A percentile compares a stretch with the other conserved stretches of the same genome.
Evolutionary conservation across 2,329 filamentous ascomycete species (phyloP).

Genomic region (Trichoderma afroharzianum): DNA sequence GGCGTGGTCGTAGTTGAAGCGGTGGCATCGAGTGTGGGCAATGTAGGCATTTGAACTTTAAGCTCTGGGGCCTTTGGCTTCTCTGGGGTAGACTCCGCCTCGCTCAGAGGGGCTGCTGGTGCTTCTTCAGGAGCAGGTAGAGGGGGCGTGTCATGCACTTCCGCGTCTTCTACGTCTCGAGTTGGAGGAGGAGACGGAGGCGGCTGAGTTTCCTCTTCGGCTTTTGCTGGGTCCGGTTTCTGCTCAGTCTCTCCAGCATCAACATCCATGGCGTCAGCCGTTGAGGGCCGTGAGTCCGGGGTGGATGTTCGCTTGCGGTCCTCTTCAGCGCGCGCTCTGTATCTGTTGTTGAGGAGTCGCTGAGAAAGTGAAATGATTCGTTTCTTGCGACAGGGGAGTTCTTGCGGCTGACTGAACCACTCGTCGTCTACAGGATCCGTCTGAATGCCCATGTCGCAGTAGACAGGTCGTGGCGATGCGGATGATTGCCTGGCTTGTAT

Average conservation of each 20-base stretch:
- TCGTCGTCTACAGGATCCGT: constrained; percentile 53
- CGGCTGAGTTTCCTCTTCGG: constrained; percentile 22
- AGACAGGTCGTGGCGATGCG: constrained; percentile 38
- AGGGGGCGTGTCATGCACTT: constrained; percentile 31
- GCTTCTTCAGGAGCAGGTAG: constrained; percentile 19
- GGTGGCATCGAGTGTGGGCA: constrained; percentile 47
- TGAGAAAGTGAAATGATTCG: constrained; percentile 52
- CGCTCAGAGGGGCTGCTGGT: constrained; percentile 23
- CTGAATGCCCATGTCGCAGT: constrained; percentile 51
- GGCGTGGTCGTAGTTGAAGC: constrained; percentile 42
- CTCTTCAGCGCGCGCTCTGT: constrained; percentile 40
- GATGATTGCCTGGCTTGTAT: constrained; percentile 38
- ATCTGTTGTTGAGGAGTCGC: constrained; percentile 48
- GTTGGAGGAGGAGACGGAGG: constrained; percentile 25
- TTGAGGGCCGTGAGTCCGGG: constrained; percentile 22
- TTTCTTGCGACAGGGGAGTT: constrained; percentile 40
- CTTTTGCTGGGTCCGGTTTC: constrained; percentile 19
- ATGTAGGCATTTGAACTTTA: constrained; percentile 55
- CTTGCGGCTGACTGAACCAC: constrained; percentile 45
- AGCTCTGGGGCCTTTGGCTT: constrained; percentile 45
- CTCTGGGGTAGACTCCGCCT: not conserved
- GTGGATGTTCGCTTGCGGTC: constrained; percentile 30
- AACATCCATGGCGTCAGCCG: constrained; percentile 38
- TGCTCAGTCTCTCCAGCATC: constrained; percentile 36
- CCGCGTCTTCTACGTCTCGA: constrained; percentile 24